A percentile compares a stretch with the other conserved stretches of the same genome.
phyloP scores from a whole-genome alignment of 78 protist genomes.

The Dictyostelium discoideum region DNA sequence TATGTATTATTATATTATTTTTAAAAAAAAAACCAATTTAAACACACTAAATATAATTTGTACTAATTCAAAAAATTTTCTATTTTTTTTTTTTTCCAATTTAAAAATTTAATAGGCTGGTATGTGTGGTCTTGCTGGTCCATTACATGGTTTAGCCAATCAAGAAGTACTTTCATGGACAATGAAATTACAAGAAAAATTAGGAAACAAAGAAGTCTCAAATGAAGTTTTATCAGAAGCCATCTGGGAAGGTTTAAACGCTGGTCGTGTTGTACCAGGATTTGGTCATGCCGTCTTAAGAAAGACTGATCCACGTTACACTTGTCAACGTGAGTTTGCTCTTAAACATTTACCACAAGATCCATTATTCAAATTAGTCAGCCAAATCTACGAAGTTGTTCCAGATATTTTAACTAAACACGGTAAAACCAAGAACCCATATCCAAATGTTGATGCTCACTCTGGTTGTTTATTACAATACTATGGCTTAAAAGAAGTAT shows the following conservation, averaged over 20 bases:
- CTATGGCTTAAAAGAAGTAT: slow-evolving; percentile 47
- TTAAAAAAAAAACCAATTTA: too few relatives aligned
- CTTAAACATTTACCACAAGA: slow-evolving; percentile 96
- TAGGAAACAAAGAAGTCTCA: slow-evolving; percentile 69
- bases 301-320: slow-evolving; percentile 98
- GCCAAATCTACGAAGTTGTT: slow-evolving; percentile 90
- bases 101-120: slow-evolving; percentile 84
- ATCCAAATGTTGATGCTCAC: slow-evolving; percentile 99
- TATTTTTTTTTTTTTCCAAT: too few relatives aligned
- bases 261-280: slow-evolving; percentile 98
- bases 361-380: slow-evolving; percentile 92
- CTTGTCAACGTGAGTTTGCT: slow-evolving; percentile 98
- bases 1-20: neutral
- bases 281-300: slow-evolving; percentile 98
- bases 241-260: slow-evolving; percentile 95
- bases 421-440: slow-evolving; percentile 98
- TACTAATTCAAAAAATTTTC: neutral
- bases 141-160: slow-evolving; percentile 98
- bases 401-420: slow-evolving; percentile 95
- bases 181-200: slow-evolving; percentile 27
- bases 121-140: slow-evolving; percentile 97
- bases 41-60: too few relatives aligned
- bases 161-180: slow-evolving; percentile 95
- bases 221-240: slow-evolving; percentile 86
- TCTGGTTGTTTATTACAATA: slow-evolving; percentile 94